Percentiles rank a stretch among this genome's conserved stretches.
Evolutionary conservation across 2,329 filamentous ascomycete genomes (phyloP).

Genomic region (Pseudocercospora eumusae): DNA sequence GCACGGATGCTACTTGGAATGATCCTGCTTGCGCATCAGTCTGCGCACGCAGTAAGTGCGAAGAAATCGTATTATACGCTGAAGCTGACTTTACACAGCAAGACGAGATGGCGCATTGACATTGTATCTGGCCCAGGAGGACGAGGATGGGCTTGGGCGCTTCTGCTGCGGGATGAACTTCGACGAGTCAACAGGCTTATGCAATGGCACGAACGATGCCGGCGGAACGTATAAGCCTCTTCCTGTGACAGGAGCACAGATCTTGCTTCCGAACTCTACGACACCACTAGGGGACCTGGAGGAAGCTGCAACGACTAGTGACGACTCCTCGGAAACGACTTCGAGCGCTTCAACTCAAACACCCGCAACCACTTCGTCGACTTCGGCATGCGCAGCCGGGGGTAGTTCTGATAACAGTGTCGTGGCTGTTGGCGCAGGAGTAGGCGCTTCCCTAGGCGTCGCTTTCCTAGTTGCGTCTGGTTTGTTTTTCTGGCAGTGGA

Average conservation of each 20-base stretch:
- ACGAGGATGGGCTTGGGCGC: not conserved
- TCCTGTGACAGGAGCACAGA: not conserved
- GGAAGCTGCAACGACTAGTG: not conserved
- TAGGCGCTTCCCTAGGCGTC: conserved; percentile 1
- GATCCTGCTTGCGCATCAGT: not conserved
- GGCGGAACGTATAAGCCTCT: not conserved
- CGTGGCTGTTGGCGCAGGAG: conserved; percentile 1
- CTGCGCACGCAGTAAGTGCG: not conserved
- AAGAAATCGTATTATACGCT: not conserved
- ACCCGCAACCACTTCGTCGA: not conserved
- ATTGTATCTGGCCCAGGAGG: not conserved
- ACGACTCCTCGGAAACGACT: not conserved
- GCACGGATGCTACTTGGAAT: not conserved
- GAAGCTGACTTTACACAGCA: not conserved
- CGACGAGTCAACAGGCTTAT: not conserved
- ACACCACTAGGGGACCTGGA: not conserved
- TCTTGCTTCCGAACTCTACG: not conserved
- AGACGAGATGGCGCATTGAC: not conserved
- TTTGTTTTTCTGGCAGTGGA: conserved; percentile 9
- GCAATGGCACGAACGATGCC: not conserved
- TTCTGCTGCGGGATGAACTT: not conserved
- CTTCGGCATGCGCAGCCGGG: not conserved
- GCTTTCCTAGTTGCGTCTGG: not conserved
- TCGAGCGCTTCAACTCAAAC: not conserved
- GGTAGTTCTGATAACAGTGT: not conserved